Percentiles rank a stretch among this genome's conserved stretches.
Conservation (phyloP, 345 rosid species). For the Erucastrum elatum region DNA sequence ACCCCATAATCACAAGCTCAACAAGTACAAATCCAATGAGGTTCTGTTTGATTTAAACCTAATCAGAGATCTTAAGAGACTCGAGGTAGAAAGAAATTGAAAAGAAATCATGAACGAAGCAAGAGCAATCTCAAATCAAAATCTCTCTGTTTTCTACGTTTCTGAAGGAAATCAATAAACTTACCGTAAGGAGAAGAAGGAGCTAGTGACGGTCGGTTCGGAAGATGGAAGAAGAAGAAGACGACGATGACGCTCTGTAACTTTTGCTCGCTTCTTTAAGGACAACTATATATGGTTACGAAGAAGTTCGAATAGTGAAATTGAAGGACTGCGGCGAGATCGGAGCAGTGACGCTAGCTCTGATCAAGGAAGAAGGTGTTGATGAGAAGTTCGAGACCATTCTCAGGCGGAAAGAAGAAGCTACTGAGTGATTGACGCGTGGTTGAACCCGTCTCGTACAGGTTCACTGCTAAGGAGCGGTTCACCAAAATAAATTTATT, state of each 20-base stretch:
- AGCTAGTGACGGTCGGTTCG: conserved; percentile 13
- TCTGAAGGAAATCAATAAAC: not conserved
- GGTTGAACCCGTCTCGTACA: no score
- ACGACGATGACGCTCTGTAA: not conserved
- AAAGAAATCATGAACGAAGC: not conserved
- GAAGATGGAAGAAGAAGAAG: conserved; percentile 1
- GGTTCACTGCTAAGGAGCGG: no score
- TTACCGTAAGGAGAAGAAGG: not conserved
- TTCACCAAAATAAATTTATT: no score
- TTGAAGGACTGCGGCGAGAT: no score
- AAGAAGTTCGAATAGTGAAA: no score
- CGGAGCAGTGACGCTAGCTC: no score
- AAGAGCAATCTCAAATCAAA: not conserved
- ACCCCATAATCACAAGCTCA: not conserved
- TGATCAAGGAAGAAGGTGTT: no score
- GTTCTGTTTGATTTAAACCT: not conserved
- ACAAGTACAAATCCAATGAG: not conserved
- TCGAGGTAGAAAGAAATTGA: not conserved
- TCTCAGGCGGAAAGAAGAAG: no score
- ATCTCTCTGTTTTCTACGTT: not conserved
- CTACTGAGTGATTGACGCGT: no score
- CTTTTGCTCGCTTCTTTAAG: conserved; percentile 18
- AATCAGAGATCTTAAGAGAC: not conserved
- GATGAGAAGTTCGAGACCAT: no score
- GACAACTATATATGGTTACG: not conserved